Conservation (phyloP, 208 protist species). For the Trypanosoma rangeli region DNA sequence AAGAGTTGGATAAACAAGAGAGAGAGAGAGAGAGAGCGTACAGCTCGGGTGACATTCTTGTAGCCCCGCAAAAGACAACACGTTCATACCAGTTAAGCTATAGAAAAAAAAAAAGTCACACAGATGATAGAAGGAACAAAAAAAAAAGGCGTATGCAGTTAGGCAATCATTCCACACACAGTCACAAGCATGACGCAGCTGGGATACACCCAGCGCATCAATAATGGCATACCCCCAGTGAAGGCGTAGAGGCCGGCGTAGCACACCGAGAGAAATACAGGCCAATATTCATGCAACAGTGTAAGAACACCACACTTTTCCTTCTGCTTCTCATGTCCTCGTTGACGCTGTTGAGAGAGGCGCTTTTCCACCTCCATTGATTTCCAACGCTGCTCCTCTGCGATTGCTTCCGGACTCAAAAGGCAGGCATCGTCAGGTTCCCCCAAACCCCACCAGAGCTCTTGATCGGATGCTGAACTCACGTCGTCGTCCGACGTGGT, state of each 20-base stretch:
- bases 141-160: background rate
- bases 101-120: too few species aligned
- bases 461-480: background rate
- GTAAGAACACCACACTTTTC: constrained; percentile 1
- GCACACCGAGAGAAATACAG: constrained; percentile 27
- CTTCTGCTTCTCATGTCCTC: background rate
- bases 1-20: background rate
- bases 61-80: too few species aligned
- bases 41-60: too few species aligned
- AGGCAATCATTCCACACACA: background rate
- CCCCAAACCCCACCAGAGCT: constrained; percentile 23
- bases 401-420: constrained; percentile 52
- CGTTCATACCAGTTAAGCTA: too few species aligned
- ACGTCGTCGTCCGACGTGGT: background rate
- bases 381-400: constrained; percentile 37
- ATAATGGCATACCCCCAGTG: constrained; percentile 53
- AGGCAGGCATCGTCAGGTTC: constrained; percentile 68
- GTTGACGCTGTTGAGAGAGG: background rate
- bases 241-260: constrained; percentile 60
- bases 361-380: background rate
- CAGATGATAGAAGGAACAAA: too few species aligned
- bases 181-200: constrained; percentile 21
- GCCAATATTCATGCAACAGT: constrained; percentile 45
- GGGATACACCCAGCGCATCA: constrained; percentile 62
- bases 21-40: background rate